Evolutionary conservation across 352 stramenopile genomes (phyloP), one percentile per base, ranked within the genome.

Genomic region (Globisporangium irregulare): DNA sequence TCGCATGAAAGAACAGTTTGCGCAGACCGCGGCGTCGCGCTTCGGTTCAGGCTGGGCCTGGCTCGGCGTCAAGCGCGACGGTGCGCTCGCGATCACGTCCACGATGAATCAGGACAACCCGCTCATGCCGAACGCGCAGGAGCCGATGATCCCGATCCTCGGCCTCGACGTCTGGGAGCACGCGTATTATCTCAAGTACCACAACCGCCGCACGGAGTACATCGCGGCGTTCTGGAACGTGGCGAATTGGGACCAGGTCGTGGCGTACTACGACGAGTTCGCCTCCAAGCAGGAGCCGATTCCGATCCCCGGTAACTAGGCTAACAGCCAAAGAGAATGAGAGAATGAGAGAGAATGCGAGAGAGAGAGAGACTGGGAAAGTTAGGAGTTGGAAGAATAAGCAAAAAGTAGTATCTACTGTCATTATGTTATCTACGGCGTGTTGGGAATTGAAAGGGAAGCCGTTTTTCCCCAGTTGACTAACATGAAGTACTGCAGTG

Each of bases 171-270:
- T 99, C 54, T 99, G 97, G 97, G 95, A 99, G 76, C 93, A 98
- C 78, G 90, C 92, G 9, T 98, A 98, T 79, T 98, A 98, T 87
- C 86, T 98, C 67, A 97, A 99, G 82, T 98, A 99, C 86, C 93
- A 98, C 59, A 98, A 89, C 66, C 69, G 70, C 8, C 70, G 82
- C 34, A 24, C 73, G 2, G 78, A 80, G 63, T 91, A 91, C 66
- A 79, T 91, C 29, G 73, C 64, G 15, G 77, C 77, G 34, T 86
- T 82, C 48, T 83, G 76, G 74, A 80, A 81, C 64, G 72, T 83
- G 55, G 62, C 70, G 14, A 79, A 83, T 62, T 83, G 74, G 76
- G 67, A 83, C 53, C 71, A 83, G 58, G 69, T 83, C n/a, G 77
- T 79, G n/a, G 67, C 73, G 54, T 84, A 87, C 68, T 88, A 89